phyloP scores from a whole-genome alignment of 2,329 filamentous ascomycete genomes.

The Phoma sp. region DNA sequence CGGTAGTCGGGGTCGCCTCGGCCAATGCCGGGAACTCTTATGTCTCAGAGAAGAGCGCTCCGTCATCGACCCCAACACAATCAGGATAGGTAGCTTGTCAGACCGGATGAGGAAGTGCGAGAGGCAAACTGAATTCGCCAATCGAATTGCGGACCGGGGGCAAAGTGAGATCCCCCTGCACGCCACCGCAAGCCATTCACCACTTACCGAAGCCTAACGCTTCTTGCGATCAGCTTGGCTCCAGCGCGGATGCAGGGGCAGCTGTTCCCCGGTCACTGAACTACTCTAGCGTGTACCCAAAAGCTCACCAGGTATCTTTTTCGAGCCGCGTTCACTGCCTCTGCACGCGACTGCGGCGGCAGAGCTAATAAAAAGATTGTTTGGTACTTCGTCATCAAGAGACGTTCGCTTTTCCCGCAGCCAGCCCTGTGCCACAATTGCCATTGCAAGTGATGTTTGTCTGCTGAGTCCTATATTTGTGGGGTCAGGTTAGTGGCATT shows the following conservation, averaged over 20 bases:
- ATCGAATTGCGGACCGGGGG: constrained; percentile 41
- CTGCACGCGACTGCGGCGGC: constrained; percentile 46
- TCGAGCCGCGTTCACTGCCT: constrained; percentile 20
- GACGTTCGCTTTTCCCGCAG: constrained; percentile 26
- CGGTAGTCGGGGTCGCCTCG: constrained; percentile 3
- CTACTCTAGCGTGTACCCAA: constrained; percentile 27
- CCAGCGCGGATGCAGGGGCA: constrained; percentile 40
- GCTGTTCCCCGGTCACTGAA: constrained; percentile 36
- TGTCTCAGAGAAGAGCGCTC: constrained; percentile 1
- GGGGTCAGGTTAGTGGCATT: constrained; percentile 25
- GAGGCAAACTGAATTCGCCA: constrained; percentile 35
- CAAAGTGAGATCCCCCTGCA: constrained; percentile 26
- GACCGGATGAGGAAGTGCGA: constrained; percentile 27
- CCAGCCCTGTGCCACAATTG: constrained; percentile 19
- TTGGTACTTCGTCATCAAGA: constrained; percentile 35
- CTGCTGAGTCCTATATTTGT: constrained; percentile 17
- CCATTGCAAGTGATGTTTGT: constrained; percentile 23
- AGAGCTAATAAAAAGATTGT: constrained; percentile 44
- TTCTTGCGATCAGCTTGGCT: constrained; percentile 27
- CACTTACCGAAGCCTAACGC: constrained; percentile 31
- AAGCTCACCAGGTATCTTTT: constrained; percentile 27
- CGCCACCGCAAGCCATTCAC: constrained; percentile 37
- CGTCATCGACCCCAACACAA: constrained; percentile 22
- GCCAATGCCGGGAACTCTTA: constrained; percentile 21
- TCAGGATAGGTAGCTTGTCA: constrained; percentile 12